These are phyloP conservation scores for Stagonosporopsis chrysanthemi DNA, from an alignment of 2,329 filamentous ascomycete species.

Conservation along the genomic window DNA sequence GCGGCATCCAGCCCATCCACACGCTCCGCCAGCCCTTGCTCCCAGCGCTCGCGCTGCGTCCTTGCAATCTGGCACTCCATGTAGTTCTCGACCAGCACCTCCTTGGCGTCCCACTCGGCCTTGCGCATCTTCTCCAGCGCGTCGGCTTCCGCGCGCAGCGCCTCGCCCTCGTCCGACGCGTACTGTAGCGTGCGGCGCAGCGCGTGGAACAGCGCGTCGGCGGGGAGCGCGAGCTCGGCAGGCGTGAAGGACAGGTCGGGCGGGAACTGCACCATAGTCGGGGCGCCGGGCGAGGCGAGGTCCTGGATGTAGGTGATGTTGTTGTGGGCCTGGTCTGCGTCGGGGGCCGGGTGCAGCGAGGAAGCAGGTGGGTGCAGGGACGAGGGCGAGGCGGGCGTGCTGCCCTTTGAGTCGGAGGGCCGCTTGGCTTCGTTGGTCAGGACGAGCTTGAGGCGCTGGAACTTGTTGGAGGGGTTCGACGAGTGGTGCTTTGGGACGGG, in stretches of 20 bases:
- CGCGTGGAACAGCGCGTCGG: constrained; percentile 71
- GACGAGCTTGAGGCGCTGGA: constrained; percentile 55
- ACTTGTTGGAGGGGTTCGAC: constrained; percentile 55
- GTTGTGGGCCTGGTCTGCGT: constrained; percentile 58
- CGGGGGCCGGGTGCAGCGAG: constrained; percentile 29
- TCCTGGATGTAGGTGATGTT: constrained; percentile 67
- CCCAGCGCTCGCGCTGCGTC: constrained; percentile 40
- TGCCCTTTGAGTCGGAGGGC: constrained; percentile 40
- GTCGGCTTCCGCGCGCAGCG: constrained; percentile 70
- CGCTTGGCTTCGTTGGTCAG: constrained; percentile 48
- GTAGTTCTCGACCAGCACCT: constrained; percentile 77
- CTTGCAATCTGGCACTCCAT: constrained; percentile 71
- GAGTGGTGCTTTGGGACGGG: constrained; percentile 72
- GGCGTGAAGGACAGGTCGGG: constrained; percentile 67
- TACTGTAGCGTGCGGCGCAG: constrained; percentile 72
- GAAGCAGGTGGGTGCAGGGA: constrained; percentile 37
- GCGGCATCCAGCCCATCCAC: constrained; percentile 43
- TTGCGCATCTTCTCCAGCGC: constrained; percentile 71
- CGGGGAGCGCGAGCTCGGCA: constrained; percentile 70
- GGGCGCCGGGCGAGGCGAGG: constrained; percentile 66
- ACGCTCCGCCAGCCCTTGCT: constrained; percentile 44
- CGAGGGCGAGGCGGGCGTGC: constrained; percentile 46
- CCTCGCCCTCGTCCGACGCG: constrained; percentile 72
- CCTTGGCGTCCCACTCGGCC: constrained; percentile 81
- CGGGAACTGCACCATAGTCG: constrained; percentile 61